Conservation (phyloP, 1,139 yeast genomes). For the Protomyces gravidus region DNA sequence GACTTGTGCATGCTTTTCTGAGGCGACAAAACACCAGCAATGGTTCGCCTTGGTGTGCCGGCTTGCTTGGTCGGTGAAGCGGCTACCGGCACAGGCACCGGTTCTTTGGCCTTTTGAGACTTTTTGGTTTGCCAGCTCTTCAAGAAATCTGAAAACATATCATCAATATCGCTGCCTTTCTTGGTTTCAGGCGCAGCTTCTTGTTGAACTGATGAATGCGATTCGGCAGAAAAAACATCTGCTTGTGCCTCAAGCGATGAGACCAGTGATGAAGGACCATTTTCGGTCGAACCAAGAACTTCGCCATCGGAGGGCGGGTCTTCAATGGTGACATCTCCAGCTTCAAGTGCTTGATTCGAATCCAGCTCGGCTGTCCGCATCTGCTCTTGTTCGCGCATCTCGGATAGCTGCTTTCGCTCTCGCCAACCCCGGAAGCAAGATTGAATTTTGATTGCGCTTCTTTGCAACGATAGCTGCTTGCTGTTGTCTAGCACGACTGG, state of each 20-base stretch:
- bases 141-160: slow-evolving; percentile 9
- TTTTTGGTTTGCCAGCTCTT: slow-evolving; percentile 22
- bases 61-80: background rate
- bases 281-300: background rate
- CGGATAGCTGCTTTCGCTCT: background rate
- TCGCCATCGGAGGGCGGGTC: background rate
- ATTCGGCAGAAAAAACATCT: background rate
- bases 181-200: background rate
- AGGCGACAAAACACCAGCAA: slow-evolving; percentile 8
- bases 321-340: background rate
- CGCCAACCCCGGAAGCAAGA: slow-evolving; percentile 24
- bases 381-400: background rate
- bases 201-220: background rate
- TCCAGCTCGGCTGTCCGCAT: background rate
- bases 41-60: slow-evolving; percentile 4
- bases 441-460: slow-evolving; percentile 7
- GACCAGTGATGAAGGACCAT: background rate
- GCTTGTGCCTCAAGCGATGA: background rate
- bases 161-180: slow-evolving; percentile 3
- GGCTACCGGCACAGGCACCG: background rate
- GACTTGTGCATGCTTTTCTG: slow-evolving; percentile 2
- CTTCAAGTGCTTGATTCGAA: background rate
- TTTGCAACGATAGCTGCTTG: background rate
- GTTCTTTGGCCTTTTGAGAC: slow-evolving; percentile 8
- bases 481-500: background rate